Percentiles rank a stretch among this genome's conserved stretches.
Conservation (phyloP, 2,329 filamentous ascomycete species). For the Hortaea werneckii region DNA sequence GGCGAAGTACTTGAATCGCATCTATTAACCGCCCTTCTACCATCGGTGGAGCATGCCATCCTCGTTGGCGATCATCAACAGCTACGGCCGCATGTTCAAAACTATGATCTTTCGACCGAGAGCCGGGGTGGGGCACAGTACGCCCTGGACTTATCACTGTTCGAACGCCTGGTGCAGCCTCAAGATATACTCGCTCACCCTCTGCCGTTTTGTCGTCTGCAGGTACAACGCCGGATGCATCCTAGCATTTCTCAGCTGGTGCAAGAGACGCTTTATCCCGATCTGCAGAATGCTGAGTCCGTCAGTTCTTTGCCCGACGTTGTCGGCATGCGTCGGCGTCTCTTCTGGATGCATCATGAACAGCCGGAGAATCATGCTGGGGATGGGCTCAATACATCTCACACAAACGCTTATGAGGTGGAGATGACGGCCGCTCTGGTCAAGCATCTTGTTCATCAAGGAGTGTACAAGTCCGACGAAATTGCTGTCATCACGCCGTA, state of each 20-base stretch:
- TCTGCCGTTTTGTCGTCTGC: conserved; percentile 30
- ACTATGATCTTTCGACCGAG: conserved; percentile 44
- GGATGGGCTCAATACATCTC: no score
- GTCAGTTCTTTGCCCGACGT: conserved; percentile 37
- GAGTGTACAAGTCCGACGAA: conserved; percentile 47
- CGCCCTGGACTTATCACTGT: conserved; percentile 43
- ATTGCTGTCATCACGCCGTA: conserved; percentile 64
- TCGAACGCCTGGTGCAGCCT: conserved; percentile 44
- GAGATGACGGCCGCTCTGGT: conserved; percentile 54
- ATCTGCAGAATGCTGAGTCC: conserved; percentile 39
- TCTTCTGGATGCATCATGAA: conserved; percentile 55
- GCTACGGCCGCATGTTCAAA: conserved; percentile 48
- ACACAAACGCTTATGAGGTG: conserved; percentile 50
- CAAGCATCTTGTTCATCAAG: conserved; percentile 55
- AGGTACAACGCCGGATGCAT: conserved; percentile 56
- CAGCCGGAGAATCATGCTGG: conserved; percentile 35
- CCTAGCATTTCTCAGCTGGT: conserved; percentile 52
- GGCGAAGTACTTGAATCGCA: conserved; percentile 59
- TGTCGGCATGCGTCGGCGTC: conserved; percentile 39
- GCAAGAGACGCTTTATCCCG: conserved; percentile 46
- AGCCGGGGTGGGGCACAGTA: conserved; percentile 45
- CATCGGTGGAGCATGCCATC: conserved; percentile 52
- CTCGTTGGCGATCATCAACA: conserved; percentile 56
- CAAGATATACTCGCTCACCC: neutral
- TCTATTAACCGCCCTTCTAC: conserved; percentile 48